phyloP scores from a whole-genome alignment of 2,329 filamentous ascomycete species.

The Hypoxylon sp. region DNA sequence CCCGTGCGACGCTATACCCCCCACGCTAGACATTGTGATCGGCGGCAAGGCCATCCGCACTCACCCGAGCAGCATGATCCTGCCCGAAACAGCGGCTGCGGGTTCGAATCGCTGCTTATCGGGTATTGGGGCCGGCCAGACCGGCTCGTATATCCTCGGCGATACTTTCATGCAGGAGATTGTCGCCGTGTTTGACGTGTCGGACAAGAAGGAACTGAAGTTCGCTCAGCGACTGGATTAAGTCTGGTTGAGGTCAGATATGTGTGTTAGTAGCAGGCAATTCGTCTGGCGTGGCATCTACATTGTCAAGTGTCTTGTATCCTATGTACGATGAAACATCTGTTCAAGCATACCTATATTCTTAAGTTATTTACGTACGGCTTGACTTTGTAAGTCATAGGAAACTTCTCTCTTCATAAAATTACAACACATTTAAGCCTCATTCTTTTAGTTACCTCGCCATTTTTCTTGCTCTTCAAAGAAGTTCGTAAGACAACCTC shows the following conservation, averaged over 20 bases:
- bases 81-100: constrained; percentile 50
- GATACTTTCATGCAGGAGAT: constrained; percentile 51
- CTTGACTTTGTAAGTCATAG: not conserved
- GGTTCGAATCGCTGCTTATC: constrained; percentile 49
- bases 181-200: constrained; percentile 52
- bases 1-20: constrained; percentile 51
- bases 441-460: not conserved
- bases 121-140: constrained; percentile 46
- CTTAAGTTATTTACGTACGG: not conserved
- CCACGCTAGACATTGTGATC: constrained; percentile 52
- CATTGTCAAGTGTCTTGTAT: not conserved
- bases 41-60: constrained; percentile 52
- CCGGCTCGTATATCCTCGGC: constrained; percentile 46
- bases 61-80: constrained; percentile 53
- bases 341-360: not conserved
- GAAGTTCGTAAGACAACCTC: not conserved
- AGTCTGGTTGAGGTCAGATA: not conserved
- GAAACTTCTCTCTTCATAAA: not conserved
- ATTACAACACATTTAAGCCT: not conserved
- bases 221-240: constrained; percentile 51
- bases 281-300: not conserved
- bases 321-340: not conserved
- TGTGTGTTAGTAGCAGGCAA: not conserved
- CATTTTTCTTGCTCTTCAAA: not conserved
- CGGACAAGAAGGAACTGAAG: constrained; percentile 53